phyloP scores from a whole-genome alignment of 225 moss, liverwort and hornwort genomes.

The Pseudoscleropodium purum region DNA sequence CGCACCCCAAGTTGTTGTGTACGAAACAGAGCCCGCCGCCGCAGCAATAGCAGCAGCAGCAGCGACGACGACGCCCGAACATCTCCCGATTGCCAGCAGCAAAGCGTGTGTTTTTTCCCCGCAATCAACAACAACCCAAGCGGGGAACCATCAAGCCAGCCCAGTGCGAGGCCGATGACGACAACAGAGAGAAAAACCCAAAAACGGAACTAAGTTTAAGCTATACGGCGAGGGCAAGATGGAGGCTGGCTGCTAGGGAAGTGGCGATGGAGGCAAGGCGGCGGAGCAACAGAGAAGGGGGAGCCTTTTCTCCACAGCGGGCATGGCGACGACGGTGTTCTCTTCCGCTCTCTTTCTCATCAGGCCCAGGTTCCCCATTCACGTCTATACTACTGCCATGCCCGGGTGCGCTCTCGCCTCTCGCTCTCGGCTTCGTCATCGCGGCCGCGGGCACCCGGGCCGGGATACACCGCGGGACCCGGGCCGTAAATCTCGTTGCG shows the following conservation, averaged over 20 bases:
- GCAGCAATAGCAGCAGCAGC: conserved; percentile 4
- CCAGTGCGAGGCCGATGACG: neutral
- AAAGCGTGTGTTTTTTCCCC: neutral
- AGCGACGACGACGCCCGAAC: neutral
- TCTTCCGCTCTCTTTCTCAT: neutral
- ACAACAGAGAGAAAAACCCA: neutral
- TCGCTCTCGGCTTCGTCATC: neutral
- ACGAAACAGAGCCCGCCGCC: conserved; percentile 24
- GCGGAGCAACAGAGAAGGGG: neutral
- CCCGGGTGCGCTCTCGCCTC: neutral
- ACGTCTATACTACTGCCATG: neutral
- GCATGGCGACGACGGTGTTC: conserved; percentile 8
- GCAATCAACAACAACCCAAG: neutral
- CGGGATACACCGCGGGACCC: neutral
- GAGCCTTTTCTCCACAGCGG: neutral
- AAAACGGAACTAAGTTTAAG: too few relatives aligned
- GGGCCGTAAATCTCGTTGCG: conserved; percentile 16
- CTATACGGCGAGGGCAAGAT: neutral
- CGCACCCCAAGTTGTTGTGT: conserved; percentile 15
- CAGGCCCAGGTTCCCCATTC: neutral
- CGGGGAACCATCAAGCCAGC: neutral
- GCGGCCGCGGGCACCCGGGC: neutral
- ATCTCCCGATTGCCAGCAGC: conserved; percentile 11
- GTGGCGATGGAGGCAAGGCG: conserved; percentile 9
- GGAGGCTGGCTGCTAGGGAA: neutral